Conservation (phyloP, 352 stramenopile species). For the Phytopythium ostracodes region DNA sequence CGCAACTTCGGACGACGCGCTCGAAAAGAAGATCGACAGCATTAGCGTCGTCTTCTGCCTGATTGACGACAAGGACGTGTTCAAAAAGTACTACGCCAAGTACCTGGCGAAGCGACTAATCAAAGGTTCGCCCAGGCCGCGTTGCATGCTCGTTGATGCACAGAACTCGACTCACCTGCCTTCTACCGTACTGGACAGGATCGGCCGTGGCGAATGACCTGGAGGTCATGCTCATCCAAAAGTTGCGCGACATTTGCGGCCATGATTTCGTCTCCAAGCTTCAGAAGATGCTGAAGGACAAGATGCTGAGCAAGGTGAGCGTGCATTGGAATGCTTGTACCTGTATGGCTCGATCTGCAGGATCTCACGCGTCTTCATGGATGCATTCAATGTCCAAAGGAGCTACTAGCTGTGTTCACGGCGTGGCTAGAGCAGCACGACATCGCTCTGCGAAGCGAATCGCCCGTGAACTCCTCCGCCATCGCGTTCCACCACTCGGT, state of each 20-base stretch:
- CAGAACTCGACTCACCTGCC: slow-evolving; percentile 2
- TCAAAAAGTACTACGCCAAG: slow-evolving; percentile 89
- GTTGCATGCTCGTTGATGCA: background rate
- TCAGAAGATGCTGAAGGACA: slow-evolving; percentile 88
- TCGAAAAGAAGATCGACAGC: slow-evolving; percentile 81
- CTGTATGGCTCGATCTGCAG: background rate
- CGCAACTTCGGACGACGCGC: slow-evolving; percentile 38
- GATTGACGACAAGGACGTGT: slow-evolving; percentile 88
- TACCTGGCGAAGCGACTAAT: slow-evolving; percentile 81
- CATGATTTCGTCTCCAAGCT: slow-evolving; percentile 87
- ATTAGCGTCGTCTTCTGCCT: slow-evolving; percentile 83
- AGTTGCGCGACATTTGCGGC: slow-evolving; percentile 81
- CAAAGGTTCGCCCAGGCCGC: slow-evolving; percentile 44
- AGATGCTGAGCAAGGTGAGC: slow-evolving; percentile 75
- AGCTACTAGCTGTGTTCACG: slow-evolving; percentile 59
- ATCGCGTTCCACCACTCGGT: slow-evolving; percentile 58
- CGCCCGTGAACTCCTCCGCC: slow-evolving; percentile 28
- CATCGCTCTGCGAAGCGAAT: slow-evolving; percentile 31
- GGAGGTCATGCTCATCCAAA: slow-evolving; percentile 77
- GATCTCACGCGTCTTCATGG: background rate
- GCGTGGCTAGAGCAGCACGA: slow-evolving; percentile 72
- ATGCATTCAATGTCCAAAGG: slow-evolving; percentile 22
- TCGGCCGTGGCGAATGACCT: slow-evolving; percentile 72
- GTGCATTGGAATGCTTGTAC: background rate
- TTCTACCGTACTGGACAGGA: slow-evolving; percentile 15